Evolutionary conservation across 2,329 filamentous ascomycete genomes (phyloP), one percentile per base, ranked within the genome.

Genomic region (Magnaporthiopsis incrustans): DNA sequence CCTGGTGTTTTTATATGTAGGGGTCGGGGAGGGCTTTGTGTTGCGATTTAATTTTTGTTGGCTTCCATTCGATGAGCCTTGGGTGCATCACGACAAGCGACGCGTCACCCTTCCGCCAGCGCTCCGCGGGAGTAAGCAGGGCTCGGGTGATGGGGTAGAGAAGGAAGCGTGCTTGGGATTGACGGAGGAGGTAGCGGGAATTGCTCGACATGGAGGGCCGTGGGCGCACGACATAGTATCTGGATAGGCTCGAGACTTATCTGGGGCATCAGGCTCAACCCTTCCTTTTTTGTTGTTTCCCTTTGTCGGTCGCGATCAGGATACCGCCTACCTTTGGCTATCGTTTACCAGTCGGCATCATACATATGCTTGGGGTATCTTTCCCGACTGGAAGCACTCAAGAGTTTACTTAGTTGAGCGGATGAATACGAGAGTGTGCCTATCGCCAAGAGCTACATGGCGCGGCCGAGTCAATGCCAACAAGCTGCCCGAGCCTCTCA

Each of bases 1-100:
- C 67, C 66, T 69, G 71, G 71, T 71, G 70, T 74, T 74, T 71
- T 68, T 65, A 10, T 63, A 26, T 15, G 33, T 26, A 70, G 71
- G 66, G 68, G 68, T 69, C 67, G 71, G 72, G 72, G 71, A 73
- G 72, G 68, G 67, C 65, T 65, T 18, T 57, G 56, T 53, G 3
- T 14, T 65, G 66, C 65, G 64, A 69, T 68, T 64, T 71, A 70
- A 70, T 71, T 58, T 64, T 60, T 35, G 59, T 44, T 60, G 18
- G 18, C 59, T 33, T 38, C n/a, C 26, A 33, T n/a, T 35, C 30
- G n/a, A 38, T 38, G 59, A 38, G 15, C n/a, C 15, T 60, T 25
- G 27, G 57, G 57, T 27, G 57, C 12, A 58, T 18, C 26, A 2
- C 8, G 25, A 58, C 30, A 27, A 58, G 8, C 30, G 5, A 27